Evolutionary conservation across 495 filamentous ascomycete genomes (phyloP), one percentile per base, ranked within the genome.

Genomic region (Podospora pseudoanserina): DNA sequence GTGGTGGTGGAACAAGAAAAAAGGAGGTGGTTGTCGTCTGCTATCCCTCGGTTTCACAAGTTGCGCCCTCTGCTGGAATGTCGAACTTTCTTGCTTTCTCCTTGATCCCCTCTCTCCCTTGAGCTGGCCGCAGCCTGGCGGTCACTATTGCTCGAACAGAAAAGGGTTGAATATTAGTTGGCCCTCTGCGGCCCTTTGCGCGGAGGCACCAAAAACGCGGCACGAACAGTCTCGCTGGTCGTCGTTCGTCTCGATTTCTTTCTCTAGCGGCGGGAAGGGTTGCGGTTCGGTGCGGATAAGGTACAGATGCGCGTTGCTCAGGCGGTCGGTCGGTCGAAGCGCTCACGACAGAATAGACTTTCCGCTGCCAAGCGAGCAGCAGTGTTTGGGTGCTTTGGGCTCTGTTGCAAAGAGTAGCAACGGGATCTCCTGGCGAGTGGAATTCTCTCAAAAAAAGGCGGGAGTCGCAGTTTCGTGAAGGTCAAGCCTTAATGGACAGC

Each of bases 381-480:
- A 39, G 58, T 39, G 63, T 56, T 72, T 68, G 60, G n/a, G 55
- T 58, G 55, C 55, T 58, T 67, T 66, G 70, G 70, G 53, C 69
- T 57, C 67, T 60, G 57, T 66, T 63, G 66, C 66, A 63, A 34
- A 30, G 30, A 49, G 34, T 59, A 61, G 65, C 55, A 58, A 67
- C 61, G 58, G 59, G 44, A 23, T 49, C 27, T 65, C 58, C 54
- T 28, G 58, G 53, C 32, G 65, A 39, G 71, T 58, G 67, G 64
- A 65, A 54, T 69, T 68, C 39, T 49, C 73, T 23, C 71, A 65
- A 70, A 67, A 67, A 65, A 68, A 71, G 71, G 65, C 60, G 68
- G 67, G 64, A 55, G 64, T 66, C 63, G 66, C 64, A 70, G 75
- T 77, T 77, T 77, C 76, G 75, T 58, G 65, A 66, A 49, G 70